Conservation (phyloP, 176 grass and related monocot species). For the Lolium perenne region DNA sequence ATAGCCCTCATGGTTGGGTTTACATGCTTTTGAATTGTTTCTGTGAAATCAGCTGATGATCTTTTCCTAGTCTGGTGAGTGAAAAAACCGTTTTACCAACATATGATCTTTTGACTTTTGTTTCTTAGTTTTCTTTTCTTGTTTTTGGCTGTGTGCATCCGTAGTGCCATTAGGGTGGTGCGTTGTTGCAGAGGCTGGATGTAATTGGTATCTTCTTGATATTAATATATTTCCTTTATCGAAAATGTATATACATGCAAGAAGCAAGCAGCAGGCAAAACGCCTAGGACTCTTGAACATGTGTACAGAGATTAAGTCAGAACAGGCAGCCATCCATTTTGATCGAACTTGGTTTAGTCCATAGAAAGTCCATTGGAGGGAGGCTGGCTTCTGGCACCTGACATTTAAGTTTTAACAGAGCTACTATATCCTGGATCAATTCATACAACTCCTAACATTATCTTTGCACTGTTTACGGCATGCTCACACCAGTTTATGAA, state of each 20-base stretch:
- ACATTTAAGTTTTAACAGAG: background rate
- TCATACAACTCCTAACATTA: conserved; percentile 12
- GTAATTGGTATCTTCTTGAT: too few relatives aligned
- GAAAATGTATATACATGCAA: too few relatives aligned
- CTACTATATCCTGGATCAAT: background rate
- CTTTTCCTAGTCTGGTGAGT: conserved; percentile 75
- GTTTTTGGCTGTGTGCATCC: too few relatives aligned
- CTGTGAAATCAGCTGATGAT: conserved; percentile 81
- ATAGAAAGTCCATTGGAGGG: background rate
- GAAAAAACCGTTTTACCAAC: background rate
- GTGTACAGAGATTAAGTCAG: background rate
- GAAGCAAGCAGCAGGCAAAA: background rate
- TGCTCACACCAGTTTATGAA: background rate
- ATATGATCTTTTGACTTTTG: too few relatives aligned
- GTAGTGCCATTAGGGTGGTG: too few relatives aligned
- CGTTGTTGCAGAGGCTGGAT: too few relatives aligned
- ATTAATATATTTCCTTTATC: too few relatives aligned
- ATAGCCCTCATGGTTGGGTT: conserved; percentile 91
- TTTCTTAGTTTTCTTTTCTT: too few relatives aligned
- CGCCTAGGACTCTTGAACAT: background rate
- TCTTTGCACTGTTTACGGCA: background rate
- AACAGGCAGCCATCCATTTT: background rate
- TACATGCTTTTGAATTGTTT: conserved; percentile 86
- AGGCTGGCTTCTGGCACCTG: background rate
- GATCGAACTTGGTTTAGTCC: background rate